Evolutionary conservation across 208 protist species (phyloP).

Genomic region (Trichomonas vaginalis): DNA sequence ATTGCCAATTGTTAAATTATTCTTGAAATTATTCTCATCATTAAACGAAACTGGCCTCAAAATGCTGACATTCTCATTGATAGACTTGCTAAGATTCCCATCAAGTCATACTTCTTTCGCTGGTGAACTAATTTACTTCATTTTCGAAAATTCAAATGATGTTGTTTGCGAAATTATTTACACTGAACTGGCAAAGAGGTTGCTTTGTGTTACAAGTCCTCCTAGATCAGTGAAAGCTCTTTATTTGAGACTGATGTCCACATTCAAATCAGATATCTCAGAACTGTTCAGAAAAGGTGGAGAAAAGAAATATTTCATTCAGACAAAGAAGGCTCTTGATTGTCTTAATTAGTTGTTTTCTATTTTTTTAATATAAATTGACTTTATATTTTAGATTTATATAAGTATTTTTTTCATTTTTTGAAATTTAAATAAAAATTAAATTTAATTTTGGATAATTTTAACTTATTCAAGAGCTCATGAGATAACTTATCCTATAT

Average conservation of each 20-base stretch:
- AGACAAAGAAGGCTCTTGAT: neutral
- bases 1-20: neutral
- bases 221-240: neutral
- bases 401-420: neutral
- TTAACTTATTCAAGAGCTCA: neutral
- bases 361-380: neutral
- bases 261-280: neutral
- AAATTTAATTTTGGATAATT: neutral
- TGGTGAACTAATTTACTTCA: neutral
- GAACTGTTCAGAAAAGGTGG: neutral
- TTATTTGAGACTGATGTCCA: neutral
- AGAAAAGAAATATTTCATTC: neutral
- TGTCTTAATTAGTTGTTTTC: neutral
- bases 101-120: neutral
- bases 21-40: neutral
- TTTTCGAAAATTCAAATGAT: neutral
- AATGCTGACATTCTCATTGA: neutral
- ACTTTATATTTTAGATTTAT: neutral
- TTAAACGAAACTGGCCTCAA: neutral
- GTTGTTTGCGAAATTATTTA: neutral
- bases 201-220: neutral
- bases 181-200: neutral
- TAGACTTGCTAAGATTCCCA: neutral
- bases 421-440: neutral
- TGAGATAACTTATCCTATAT: neutral